Percentiles rank a stretch among this genome's conserved stretches.
Evolutionary conservation across 768 basidiomycete genomes (phyloP).

Genomic region (Leucocoprinus sp.): DNA sequence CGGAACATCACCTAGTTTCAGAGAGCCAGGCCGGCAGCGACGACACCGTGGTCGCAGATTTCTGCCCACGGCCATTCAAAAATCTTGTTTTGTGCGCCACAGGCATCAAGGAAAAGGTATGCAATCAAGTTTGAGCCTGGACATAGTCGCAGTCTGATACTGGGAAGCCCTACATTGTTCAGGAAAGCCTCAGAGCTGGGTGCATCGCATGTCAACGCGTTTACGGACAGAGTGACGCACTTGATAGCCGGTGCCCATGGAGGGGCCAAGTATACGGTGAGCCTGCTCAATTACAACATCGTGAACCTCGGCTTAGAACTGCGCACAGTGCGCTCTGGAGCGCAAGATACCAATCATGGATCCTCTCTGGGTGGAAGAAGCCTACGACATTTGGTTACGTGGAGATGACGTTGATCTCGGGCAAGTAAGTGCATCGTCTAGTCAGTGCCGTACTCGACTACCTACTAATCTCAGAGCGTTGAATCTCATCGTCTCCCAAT

Average conservation of each 20-base stretch:
- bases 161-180: slow-evolving; percentile 56
- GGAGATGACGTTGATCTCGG: slow-evolving; percentile 73
- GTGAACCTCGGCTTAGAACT: slow-evolving; percentile 7
- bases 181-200: slow-evolving; percentile 78
- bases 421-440: slow-evolving; percentile 35
- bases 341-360: slow-evolving; percentile 72
- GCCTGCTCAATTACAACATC: slow-evolving; percentile 12
- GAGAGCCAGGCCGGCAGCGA: slow-evolving; percentile 44
- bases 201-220: slow-evolving; percentile 55
- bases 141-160: slow-evolving; percentile 1
- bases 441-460: neutral
- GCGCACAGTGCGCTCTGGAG: slow-evolving; percentile 80
- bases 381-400: slow-evolving; percentile 64
- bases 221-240: slow-evolving; percentile 86
- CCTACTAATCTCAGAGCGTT: slow-evolving; percentile 39
- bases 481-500: slow-evolving; percentile 56
- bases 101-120: slow-evolving; percentile 71
- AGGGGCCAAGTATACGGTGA: slow-evolving; percentile 75
- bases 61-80: slow-evolving; percentile 60
- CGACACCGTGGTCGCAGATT: slow-evolving; percentile 36
- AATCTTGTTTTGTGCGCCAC: slow-evolving; percentile 66
- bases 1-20: slow-evolving; percentile 32
- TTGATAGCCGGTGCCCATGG: slow-evolving; percentile 76
- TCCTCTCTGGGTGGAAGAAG: slow-evolving; percentile 70
- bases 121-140: slow-evolving; percentile 11